phyloP scores from a whole-genome alignment of 805 yeast genomes.

The Kurtzmaniella cleridarum region DNA sequence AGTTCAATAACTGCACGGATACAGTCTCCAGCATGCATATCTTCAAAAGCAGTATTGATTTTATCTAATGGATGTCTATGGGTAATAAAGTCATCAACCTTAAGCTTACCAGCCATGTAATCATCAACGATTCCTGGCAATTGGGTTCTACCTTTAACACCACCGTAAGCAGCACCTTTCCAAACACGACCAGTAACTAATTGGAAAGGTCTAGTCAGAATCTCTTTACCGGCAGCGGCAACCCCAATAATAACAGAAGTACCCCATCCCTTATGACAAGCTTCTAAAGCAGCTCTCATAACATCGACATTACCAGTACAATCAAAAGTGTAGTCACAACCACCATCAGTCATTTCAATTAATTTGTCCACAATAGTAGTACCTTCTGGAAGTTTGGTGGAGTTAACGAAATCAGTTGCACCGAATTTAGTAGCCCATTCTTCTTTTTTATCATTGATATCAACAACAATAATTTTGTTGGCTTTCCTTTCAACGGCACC shows the following conservation, averaged over 20 bases:
- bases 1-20: slow-evolving; percentile 81
- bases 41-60: slow-evolving; percentile 88
- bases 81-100: slow-evolving; percentile 93
- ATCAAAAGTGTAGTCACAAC: slow-evolving; percentile 92
- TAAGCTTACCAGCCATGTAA: slow-evolving; percentile 72
- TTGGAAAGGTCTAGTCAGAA: slow-evolving; percentile 96
- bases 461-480: slow-evolving; percentile 75
- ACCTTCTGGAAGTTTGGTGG: slow-evolving; percentile 69
- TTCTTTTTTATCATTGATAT: slow-evolving; percentile 78
- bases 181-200: slow-evolving; percentile 98
- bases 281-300: slow-evolving; percentile 94
- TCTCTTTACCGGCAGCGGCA: slow-evolving; percentile 97
- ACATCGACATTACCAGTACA: slow-evolving; percentile 95
- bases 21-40: slow-evolving; percentile 91
- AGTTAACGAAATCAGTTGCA: slow-evolving; percentile 92
- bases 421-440: slow-evolving; percentile 87
- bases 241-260: slow-evolving; percentile 93
- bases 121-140: slow-evolving; percentile 86
- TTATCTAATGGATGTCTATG: slow-evolving; percentile 74
- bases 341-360: slow-evolving; percentile 92
- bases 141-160: slow-evolving; percentile 96
- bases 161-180: slow-evolving; percentile 99
- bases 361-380: slow-evolving; percentile 75
- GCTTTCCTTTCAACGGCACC: slow-evolving; percentile 88
- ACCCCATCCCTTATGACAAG: slow-evolving; percentile 99